Evolutionary conservation across 805 yeast species (phyloP), one percentile per base, ranked within the genome.

Genomic region (Danielia oregonensis): DNA sequence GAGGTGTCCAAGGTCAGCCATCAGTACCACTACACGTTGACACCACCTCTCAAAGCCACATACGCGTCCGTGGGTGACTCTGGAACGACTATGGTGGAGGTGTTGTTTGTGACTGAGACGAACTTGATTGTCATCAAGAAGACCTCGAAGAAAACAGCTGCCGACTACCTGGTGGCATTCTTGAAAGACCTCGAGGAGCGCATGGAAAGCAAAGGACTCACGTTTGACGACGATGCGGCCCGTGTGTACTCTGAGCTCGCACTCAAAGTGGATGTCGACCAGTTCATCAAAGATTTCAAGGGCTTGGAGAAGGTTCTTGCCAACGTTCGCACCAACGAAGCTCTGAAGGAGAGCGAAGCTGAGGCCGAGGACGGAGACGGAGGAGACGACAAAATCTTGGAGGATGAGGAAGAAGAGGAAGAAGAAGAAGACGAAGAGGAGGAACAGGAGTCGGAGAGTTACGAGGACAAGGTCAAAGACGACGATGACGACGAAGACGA

Each of bases 71-170:
- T 22, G 16, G 25, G 37, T 23, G 51, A 44, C 4, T 9, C 26
- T 7, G 46, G 35, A 23, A 23, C 29, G 30, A 36, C 48, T 14
- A 23, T 36, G 19, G 35, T 46, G 26, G 46, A 44, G 30, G 32
- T 46, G 41, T 32, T 40, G 23, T 46, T 46, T 26, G 38, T 46
- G 31, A 37, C 46, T 14, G 49, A 39, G 40, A 41, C 44, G 14
- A 46, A 46, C 36, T 35, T 46, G 40, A 46, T 46, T 26, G 35
- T 46, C 32, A 42, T 46, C 37, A 42, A 38, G 31, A 39, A 42
- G 29, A 24, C 33, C n/a, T 33, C 48, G 24, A 43, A 37, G 29
- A 36, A 34, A 24, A 35, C 39, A 6, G 22, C 37, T n/a, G 33
- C 29, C 26, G 37, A 33, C 29, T 46, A 46, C 39, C 35, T 27